phyloP scores from a whole-genome alignment of 2,329 filamentous ascomycete species.

The Dactylella cylindrospora region DNA sequence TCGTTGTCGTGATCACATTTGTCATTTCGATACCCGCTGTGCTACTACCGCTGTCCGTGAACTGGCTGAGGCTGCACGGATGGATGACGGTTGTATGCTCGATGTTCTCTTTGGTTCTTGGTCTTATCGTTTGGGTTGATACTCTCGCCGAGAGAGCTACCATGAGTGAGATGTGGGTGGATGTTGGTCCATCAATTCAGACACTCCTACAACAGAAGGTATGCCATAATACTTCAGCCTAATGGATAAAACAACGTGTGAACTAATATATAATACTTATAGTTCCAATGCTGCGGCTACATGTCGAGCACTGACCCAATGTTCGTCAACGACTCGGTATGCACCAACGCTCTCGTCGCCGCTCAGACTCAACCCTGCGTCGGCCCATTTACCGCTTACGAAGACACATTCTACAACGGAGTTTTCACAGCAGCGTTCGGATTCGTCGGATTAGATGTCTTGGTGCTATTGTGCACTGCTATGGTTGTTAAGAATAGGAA shows the following conservation, averaged over 20 bases:
- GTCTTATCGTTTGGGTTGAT: conserved; percentile 70
- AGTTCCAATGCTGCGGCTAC: conserved; percentile 83
- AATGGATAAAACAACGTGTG: not conserved
- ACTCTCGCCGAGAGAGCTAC: conserved; percentile 68
- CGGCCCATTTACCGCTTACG: conserved; percentile 66
- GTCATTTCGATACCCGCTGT: conserved; percentile 70
- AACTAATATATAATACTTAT: conserved; percentile 46
- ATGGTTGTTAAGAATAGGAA: conserved; percentile 79
- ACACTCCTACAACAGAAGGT: conserved; percentile 71
- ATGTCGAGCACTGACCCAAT: conserved; percentile 65
- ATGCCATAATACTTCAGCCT: conserved; percentile 49
- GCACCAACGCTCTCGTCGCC: conserved; percentile 69
- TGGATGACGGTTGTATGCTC: conserved; percentile 65
- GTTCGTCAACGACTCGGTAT: conserved; percentile 69
- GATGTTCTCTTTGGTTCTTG: conserved; percentile 66
- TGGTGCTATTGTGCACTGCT: conserved; percentile 69
- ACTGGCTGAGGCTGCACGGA: conserved; percentile 70
- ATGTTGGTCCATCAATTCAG: conserved; percentile 62
- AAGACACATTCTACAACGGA: conserved; percentile 70
- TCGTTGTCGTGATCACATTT: conserved; percentile 71
- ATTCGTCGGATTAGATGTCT: conserved; percentile 70
- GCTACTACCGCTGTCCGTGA: conserved; percentile 64
- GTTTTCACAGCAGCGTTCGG: conserved; percentile 80
- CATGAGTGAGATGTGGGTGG: conserved; percentile 63
- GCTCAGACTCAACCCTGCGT: conserved; percentile 71